Percentiles rank a stretch among this genome's conserved stretches.
Conservation (phyloP, 768 basidiomycete species). For the Leccinum sublutescens region DNA sequence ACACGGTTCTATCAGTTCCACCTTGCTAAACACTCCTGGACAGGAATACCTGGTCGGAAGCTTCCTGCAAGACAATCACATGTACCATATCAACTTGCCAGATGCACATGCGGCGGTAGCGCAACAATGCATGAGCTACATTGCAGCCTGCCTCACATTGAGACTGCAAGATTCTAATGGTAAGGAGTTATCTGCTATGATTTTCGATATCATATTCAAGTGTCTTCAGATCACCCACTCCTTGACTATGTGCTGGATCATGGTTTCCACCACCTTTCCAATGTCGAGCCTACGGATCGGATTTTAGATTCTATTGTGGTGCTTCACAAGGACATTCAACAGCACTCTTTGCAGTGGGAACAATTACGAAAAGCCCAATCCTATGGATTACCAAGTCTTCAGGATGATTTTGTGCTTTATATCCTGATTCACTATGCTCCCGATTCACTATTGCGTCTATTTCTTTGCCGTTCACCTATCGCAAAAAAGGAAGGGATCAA, state of each 20-base stretch:
- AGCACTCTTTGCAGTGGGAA: neutral
- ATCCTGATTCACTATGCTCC: neutral
- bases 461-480: neutral
- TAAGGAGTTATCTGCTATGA: neutral
- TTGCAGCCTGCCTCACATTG: neutral
- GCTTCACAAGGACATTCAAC: neutral
- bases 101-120: neutral
- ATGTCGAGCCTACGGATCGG: neutral
- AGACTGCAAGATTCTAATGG: neutral
- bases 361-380: neutral
- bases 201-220: neutral
- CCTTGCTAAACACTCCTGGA: neutral
- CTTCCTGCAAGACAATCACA: neutral
- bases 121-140: neutral
- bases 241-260: rapidly evolving
- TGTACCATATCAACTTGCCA: neutral
- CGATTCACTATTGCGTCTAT: neutral
- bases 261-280: neutral
- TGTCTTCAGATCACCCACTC: neutral
- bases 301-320: neutral
- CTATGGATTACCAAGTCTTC: neutral
- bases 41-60: neutral
- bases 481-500: neutral
- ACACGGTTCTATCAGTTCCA: neutral
- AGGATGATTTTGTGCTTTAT: neutral